Evolutionary conservation across 2,329 filamentous ascomycete species (phyloP).

Genomic region (Diplocarpon mali): DNA sequence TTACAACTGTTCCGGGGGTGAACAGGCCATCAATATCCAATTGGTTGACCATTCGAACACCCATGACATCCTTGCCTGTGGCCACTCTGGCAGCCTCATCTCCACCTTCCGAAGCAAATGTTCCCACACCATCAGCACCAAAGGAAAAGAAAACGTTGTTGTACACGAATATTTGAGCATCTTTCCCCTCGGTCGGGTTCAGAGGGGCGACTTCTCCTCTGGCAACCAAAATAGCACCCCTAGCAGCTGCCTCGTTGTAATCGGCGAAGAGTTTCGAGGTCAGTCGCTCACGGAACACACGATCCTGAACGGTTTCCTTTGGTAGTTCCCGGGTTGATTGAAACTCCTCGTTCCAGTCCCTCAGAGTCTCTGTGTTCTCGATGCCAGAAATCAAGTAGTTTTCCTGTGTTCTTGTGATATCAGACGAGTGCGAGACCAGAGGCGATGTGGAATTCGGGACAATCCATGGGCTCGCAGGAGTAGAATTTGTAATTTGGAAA

Average conservation of each 20-base stretch:
- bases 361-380: constrained; percentile 85
- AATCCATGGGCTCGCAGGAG: constrained; percentile 85
- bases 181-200: constrained; percentile 84
- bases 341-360: constrained; percentile 99
- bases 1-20: constrained; percentile 89
- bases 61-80: constrained; percentile 90
- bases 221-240: constrained; percentile 84
- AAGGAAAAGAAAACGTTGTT: constrained; percentile 99
- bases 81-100: constrained; percentile 94
- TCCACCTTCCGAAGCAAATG: constrained; percentile 90
- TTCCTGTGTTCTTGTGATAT: constrained; percentile 85
- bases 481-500: constrained; percentile 91
- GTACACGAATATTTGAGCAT: constrained; percentile 98
- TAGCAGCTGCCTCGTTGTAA: constrained; percentile 89
- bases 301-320: constrained; percentile 86
- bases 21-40: constrained; percentile 91
- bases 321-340: constrained; percentile 93
- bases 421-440: constrained; percentile 61
- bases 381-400: constrained; percentile 80
- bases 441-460: constrained; percentile 59
- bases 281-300: constrained; percentile 88
- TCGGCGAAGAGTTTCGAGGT: constrained; percentile 95
- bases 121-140: constrained; percentile 92
- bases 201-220: constrained; percentile 85
- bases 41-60: constrained; percentile 92